Evolutionary conservation across 129 eudicot species (phyloP), one percentile per base, ranked within the genome.

Genomic region (Tagetes erecta): DNA sequence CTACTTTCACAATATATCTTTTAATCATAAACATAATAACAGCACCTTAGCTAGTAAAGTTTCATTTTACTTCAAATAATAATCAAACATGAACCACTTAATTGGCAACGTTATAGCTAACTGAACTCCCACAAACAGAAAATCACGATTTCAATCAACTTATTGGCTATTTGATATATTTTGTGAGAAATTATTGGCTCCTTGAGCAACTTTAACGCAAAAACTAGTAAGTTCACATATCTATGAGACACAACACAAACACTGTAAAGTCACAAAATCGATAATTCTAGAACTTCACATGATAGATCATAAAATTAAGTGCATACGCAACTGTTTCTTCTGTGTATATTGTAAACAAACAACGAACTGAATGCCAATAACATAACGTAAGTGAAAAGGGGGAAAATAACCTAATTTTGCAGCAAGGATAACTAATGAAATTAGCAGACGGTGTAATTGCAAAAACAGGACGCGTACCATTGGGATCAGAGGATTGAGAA

Each of bases 401-500:
- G 13, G 49, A 0, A 10, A 1, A 44, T 12, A 62, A 71, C 72
- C 82, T 78, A 49, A 78, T 38, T 40, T 63, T 10, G 39, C 6
- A 36, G 45, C 64, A 46, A 11, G 2, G 4, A 53, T 10, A 56
- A 20, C 31, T 14, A 46, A n/a, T 5, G n/a, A 9, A 13, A 44
- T 42, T 34, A 37, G 33, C 64, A 59, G 14, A 31, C 39, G 3
- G 1, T 20, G 6, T 14, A 49, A 49, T 5, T 31, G 1, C 12
- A 36, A 2, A 8, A 8, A 14, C 9, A 8, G 37, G 3, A 64
- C 0, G 14, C 58, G 31, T 76, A 85, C 95, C 91, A 70, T 66
- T 57, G 13, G 83, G 78, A 84, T 84, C 69, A n/a, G 86, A 65
- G 14, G 76, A 59, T 0, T 13, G 47, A 58, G 73, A 71, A 62